phyloP scores from a whole-genome alignment of 345 rosid genomes.

The Salix arbutifolia region DNA sequence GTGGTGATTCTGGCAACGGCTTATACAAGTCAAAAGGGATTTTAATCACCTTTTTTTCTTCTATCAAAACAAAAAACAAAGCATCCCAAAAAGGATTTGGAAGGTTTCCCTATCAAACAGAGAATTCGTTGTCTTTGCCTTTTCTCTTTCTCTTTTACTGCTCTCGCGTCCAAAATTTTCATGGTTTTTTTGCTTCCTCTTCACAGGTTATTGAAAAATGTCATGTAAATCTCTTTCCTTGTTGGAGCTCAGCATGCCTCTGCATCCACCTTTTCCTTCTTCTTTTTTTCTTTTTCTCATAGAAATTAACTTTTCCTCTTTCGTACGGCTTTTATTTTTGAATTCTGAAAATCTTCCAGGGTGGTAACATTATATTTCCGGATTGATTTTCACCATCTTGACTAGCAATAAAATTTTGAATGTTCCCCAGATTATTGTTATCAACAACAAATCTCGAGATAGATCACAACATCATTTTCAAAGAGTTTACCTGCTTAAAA shows the following conservation, averaged over 20 bases:
- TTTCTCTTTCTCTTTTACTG: not conserved
- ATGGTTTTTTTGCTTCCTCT: not conserved
- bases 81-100: not conserved
- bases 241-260: not conserved
- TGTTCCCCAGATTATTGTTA: too few relatives aligned
- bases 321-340: not conserved
- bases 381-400: not conserved
- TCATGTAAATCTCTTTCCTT: not conserved
- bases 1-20: not conserved
- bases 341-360: not conserved
- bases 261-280: not conserved
- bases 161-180: not conserved
- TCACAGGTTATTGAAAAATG: not conserved
- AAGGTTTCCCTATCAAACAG: not conserved
- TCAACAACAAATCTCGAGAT: too few relatives aligned
- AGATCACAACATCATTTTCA: too few relatives aligned
- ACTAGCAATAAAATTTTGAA: not conserved
- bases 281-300: not conserved
- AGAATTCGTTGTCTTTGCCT: not conserved
- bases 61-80: not conserved
- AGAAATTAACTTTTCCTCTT: not conserved
- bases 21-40: not conserved
- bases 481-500: too few relatives aligned
- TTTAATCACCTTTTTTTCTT: not conserved
- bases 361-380: not conserved